Percentiles rank a stretch among this genome's conserved stretches.
Conservation (phyloP, 441 rosid genomes). For the Eruca vesicaria region DNA sequence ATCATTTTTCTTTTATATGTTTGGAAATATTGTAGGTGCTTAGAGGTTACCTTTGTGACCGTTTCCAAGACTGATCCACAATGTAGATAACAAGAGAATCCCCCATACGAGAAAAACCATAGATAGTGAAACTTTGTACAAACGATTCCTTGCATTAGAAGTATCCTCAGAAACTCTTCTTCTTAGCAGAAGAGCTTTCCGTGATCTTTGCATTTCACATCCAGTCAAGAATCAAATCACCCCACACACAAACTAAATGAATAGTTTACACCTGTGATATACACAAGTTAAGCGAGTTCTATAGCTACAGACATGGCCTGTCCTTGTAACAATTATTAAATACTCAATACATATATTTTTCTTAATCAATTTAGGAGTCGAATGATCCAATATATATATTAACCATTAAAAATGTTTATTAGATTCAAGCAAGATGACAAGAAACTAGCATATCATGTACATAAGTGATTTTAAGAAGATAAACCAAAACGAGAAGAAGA, state of each 20-base stretch:
- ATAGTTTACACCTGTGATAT: conserved; percentile 9
- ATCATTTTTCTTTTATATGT: background rate
- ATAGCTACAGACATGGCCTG: too few relatives aligned
- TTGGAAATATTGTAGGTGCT: background rate
- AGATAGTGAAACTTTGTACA: conserved; percentile 73
- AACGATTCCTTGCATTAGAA: conserved; percentile 41
- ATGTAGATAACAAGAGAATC: conserved; percentile 55
- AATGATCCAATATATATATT: too few relatives aligned
- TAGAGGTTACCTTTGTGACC: conserved; percentile 52
- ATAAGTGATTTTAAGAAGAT: background rate
- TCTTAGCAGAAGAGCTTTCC: conserved; percentile 75
- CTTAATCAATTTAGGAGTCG: background rate
- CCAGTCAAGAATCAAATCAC: conserved; percentile 34
- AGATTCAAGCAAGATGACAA: too few relatives aligned
- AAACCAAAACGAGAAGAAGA: background rate
- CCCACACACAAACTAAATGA: background rate
- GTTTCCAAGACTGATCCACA: conserved; percentile 66
- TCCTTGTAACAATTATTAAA: background rate
- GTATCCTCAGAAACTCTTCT: conserved; percentile 65
- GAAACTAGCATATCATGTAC: background rate
- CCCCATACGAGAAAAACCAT: conserved; percentile 75
- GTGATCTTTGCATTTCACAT: conserved; percentile 95
- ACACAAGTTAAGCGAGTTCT: too few relatives aligned
- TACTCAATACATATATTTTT: background rate
- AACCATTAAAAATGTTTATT: too few relatives aligned